Conservation (phyloP, 305 asterid genomes). For the Solanum hybrid region DNA sequence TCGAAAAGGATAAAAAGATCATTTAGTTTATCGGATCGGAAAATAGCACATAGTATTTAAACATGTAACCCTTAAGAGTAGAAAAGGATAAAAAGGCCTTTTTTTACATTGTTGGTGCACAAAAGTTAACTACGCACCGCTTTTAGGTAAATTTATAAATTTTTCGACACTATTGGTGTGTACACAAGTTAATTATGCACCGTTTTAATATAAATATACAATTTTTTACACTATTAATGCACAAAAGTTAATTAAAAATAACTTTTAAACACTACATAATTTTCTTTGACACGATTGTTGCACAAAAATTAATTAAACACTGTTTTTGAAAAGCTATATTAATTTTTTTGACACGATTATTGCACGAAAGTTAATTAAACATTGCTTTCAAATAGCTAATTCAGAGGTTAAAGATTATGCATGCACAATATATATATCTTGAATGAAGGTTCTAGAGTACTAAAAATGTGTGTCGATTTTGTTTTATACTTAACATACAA, state of each 20-base stretch:
- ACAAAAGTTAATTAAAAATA: neutral
- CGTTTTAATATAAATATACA: neutral
- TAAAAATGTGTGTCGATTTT: too few relatives aligned
- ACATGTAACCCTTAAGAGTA: neutral
- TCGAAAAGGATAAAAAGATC: neutral
- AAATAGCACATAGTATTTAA: neutral
- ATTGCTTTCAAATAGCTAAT: neutral
- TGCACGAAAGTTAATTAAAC: neutral
- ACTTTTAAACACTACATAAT: neutral
- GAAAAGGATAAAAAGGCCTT: neutral
- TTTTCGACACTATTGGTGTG: neutral
- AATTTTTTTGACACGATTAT: neutral
- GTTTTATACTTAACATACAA: neutral
- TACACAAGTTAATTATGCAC: neutral
- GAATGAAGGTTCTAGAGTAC: neutral
- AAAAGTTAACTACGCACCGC: neutral
- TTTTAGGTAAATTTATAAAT: neutral
- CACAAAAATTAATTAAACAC: neutral
- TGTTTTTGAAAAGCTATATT: fast-evolving
- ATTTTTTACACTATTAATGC: neutral
- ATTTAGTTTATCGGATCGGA: neutral
- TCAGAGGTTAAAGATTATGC: neutral
- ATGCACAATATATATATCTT: neutral
- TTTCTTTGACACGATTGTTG: neutral
- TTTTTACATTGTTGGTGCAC: neutral